Base-by-base conservation (phyloP, 768 basidiomycete species). In the Pseudohyphozyma bogoriensis region DNA sequence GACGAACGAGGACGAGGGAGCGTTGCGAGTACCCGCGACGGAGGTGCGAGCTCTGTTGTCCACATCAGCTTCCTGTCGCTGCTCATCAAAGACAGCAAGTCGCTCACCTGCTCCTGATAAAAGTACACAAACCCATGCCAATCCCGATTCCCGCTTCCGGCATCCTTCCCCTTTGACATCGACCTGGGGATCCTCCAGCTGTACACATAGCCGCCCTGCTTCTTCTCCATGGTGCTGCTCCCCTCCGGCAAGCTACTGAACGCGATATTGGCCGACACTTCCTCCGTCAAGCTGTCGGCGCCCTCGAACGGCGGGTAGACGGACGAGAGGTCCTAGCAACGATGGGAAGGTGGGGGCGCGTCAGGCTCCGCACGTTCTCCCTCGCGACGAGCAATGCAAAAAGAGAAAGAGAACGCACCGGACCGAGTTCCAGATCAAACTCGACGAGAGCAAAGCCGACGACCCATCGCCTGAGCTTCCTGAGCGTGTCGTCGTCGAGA, bases 21-120 rank as follows among this genome's bases (percentile, higher is more conserved):
- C 82, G 81, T 84, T 88, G 62, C 26, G 52, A 65, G 72, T 89
- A 91, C 11, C 89, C 89, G 29, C 90, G 80, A 69, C 84, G 86
- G 3, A 82, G 83, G 0, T 76, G 73, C 15, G 78, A 54, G 71
- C 89, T 85, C 71, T 79, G 79, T 61, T 77, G 88, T 86, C 26
- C 87, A 63, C 87, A 15, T 44, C 24, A 37, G 32, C n/a, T 13
- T 11, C 20, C 8, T 24, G 24, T 29, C n/a, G n/a, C n/a, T 46
- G 12, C 45, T 12, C 11, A 22, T 22, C 7, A 12, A 2, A 4
- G n/a, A 3, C 24, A 24, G 15, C 3, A 9, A 28, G 18, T n/a
- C n/a, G 12, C 56, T 5, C 32, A 65, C 64, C 49, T 59, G 51
- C 13, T 66, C 64, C 24, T 59, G 55, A 15, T 51, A 51, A 32